Evolutionary conservation across 805 yeast genomes (phyloP), one percentile per base, ranked within the genome.

Genomic region (Yarrowia sp.): DNA sequence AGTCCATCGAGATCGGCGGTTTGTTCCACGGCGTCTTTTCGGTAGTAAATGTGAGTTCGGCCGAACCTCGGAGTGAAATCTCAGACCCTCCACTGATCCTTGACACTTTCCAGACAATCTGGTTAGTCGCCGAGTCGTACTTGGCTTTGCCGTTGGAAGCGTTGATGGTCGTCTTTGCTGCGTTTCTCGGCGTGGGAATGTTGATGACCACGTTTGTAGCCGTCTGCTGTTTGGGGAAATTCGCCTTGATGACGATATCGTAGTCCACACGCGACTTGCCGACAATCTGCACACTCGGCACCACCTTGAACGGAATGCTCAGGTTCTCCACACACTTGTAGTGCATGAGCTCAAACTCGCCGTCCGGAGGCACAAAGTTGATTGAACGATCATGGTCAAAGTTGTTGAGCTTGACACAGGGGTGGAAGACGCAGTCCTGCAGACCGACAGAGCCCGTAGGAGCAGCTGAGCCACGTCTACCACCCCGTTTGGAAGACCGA

Each of bases 281-380:
- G 9, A 79, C 73, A 66, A 79, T 79, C 7, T 81, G 82, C 2
- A 88, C 82, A 40, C 82, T 80, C 1, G 94, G 89, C 5, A 83
- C 79, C 15, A 92, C 83, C 64, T 82, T 81, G 77, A 92, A 90
- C 4, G 98, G 98, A 40, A 90, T 75, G 63, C 85, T 85, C 70
- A 90, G 79, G 71, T 87, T 86, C 53, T 86, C 86, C 0, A 81
- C 78, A 1, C 85, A 83, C 69, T 88, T 81, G 78, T 92, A 92
- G 43, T 86, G 82, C 93, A 92, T 88, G 70, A 92, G 83, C 77
- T 91, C 94, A 75, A 91, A 90, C 65, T 87, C 86, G 0, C 97
- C 97, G 78, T 92, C 97, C 1, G 97, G 97, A 2, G 97, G 97
- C 12, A 87, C 81, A 72, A 92, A 92, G 56, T 84, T 85, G 69